Evolutionary conservation across 2,329 filamentous ascomycete species (phyloP).

Genomic region (Chalara sp.): DNA sequence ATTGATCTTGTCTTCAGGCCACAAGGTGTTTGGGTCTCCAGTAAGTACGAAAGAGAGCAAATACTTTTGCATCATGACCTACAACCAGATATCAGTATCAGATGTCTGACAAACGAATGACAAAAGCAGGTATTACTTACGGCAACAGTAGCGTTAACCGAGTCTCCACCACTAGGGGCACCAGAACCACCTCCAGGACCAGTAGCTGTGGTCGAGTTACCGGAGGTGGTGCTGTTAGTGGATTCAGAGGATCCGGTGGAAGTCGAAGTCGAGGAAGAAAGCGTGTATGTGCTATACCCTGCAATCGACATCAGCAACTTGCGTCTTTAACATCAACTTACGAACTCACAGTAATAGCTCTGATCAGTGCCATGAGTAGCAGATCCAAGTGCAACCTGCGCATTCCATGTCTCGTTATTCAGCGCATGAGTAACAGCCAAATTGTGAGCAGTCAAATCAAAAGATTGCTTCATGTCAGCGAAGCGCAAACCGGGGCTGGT

Average conservation of each 20-base stretch:
- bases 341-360: slow-evolving; percentile 26
- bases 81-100: background rate
- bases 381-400: too few species aligned
- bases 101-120: background rate
- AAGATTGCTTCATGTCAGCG: too few species aligned
- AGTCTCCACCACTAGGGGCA: slow-evolving; percentile 15
- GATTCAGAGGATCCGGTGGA: background rate
- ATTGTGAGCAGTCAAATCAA: too few species aligned
- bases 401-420: too few species aligned
- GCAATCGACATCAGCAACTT: too few species aligned
- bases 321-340: too few species aligned
- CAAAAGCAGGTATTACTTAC: background rate
- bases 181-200: slow-evolving; percentile 12
- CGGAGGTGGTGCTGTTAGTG: slow-evolving; percentile 7
- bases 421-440: too few species aligned
- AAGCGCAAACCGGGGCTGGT: slow-evolving; percentile 15
- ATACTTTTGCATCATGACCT: slow-evolving; percentile 30
- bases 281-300: slow-evolving; percentile 21
- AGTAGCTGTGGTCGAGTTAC: slow-evolving; percentile 8
- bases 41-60: slow-evolving; percentile 28
- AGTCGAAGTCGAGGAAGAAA: slow-evolving; percentile 8
- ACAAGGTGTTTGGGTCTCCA: slow-evolving; percentile 27
- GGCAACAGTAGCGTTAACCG: slow-evolving; percentile 21
- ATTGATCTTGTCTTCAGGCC: slow-evolving; percentile 27
- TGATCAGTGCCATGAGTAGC: slow-evolving; percentile 9